Evolutionary conservation across 2,329 filamentous ascomycete species (phyloP).

Genomic region (Aphanocladium album): DNA sequence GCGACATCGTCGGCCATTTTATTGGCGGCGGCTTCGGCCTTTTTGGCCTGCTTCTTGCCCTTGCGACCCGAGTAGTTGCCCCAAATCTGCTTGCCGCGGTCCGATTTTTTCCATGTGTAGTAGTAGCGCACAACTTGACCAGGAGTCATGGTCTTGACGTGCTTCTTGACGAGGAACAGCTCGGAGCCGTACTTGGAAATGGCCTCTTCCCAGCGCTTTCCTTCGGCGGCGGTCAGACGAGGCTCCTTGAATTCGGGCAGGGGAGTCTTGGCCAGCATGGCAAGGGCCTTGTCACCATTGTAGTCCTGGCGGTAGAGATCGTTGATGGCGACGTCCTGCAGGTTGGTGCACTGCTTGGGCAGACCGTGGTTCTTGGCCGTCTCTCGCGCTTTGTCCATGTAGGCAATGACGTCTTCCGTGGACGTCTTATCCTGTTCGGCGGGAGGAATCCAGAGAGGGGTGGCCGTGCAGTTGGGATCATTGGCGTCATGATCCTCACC

Average conservation of each 20-base stretch:
- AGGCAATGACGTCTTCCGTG: slow-evolving; percentile 64
- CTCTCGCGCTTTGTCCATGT: slow-evolving; percentile 64
- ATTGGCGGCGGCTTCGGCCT: slow-evolving; percentile 61
- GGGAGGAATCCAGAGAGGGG: slow-evolving; percentile 74
- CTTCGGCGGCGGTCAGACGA: slow-evolving; percentile 68
- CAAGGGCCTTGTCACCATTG: slow-evolving; percentile 64
- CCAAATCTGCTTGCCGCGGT: slow-evolving; percentile 82
- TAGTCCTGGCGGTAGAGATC: slow-evolving; percentile 69
- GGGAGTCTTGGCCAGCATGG: slow-evolving; percentile 62
- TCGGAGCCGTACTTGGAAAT: slow-evolving; percentile 90
- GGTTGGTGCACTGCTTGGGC: slow-evolving; percentile 73
- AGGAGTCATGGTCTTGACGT: slow-evolving; percentile 77
- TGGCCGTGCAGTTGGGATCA: slow-evolving; percentile 70
- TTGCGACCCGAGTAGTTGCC: slow-evolving; percentile 82
- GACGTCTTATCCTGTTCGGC: slow-evolving; percentile 43
- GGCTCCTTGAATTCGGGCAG: slow-evolving; percentile 78
- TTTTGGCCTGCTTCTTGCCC: slow-evolving; percentile 80
- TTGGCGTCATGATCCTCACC: slow-evolving; percentile 71
- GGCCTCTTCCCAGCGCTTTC: slow-evolving; percentile 88
- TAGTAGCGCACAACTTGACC: slow-evolving; percentile 86
- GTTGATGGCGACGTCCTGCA: slow-evolving; percentile 76
- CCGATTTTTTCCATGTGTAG: slow-evolving; percentile 97
- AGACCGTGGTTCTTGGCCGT: slow-evolving; percentile 66
- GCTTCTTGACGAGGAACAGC: slow-evolving; percentile 72
- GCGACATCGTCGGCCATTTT: slow-evolving; percentile 90